phyloP scores from a whole-genome alignment of 345 rosid genomes.

The Eucalyptus cladocalyx region DNA sequence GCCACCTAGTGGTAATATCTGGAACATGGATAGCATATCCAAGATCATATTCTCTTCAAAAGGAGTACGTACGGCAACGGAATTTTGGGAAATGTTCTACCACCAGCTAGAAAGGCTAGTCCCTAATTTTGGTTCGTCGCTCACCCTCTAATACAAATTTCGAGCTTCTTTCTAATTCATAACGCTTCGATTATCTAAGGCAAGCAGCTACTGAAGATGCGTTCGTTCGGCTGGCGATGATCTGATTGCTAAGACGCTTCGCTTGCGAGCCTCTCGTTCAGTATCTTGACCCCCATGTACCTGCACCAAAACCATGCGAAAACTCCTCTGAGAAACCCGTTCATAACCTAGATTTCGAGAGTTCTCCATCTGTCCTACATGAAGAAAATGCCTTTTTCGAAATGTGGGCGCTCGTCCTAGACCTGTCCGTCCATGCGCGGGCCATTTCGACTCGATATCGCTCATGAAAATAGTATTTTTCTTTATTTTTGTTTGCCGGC shows the following conservation, averaged over 20 bases:
- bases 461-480: not conserved
- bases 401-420: not conserved
- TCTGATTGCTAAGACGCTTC: not conserved
- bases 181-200: not conserved
- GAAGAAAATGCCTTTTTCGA: not conserved
- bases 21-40: not conserved
- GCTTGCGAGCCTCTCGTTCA: conserved; percentile 23
- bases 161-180: not conserved
- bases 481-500: not conserved
- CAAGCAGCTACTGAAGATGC: not conserved
- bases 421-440: not conserved
- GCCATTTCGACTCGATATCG: not conserved
- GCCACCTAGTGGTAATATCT: not conserved
- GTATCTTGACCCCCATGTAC: conserved; percentile 45
- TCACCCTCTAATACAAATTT: not conserved
- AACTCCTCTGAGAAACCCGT: not conserved
- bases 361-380: not conserved
- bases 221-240: not conserved
- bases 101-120: not conserved
- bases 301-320: conserved; percentile 11
- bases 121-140: not conserved
- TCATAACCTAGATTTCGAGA: not conserved
- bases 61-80: not conserved
- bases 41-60: not conserved
- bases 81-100: not conserved